Percentiles rank a stretch among this genome's conserved stretches.
phyloP scores from a whole-genome alignment of 306 rosid genomes.

The Quercus ilex region DNA sequence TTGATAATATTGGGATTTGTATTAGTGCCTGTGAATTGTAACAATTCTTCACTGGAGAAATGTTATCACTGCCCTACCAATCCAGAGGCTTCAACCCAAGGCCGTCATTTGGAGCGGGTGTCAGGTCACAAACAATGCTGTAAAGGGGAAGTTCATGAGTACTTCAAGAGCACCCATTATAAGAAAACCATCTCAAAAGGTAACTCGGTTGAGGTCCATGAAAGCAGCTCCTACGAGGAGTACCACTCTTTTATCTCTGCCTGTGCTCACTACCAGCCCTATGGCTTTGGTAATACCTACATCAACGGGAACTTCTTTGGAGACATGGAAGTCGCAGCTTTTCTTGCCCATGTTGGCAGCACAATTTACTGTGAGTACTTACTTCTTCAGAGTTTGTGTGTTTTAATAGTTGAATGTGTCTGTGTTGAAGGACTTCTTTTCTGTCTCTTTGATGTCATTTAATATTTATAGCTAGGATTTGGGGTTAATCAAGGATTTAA shows the following conservation, averaged over 20 bases:
- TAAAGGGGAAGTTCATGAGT: too few species aligned
- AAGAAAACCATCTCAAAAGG: constrained; percentile 48
- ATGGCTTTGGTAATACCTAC: constrained; percentile 62
- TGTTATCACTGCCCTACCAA: too few species aligned
- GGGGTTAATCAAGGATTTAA: too few species aligned
- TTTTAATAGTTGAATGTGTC: constrained; percentile 15
- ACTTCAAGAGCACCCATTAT: constrained; percentile 16
- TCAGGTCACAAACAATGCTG: background rate
- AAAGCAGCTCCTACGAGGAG: too few species aligned
- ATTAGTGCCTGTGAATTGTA: too few species aligned
- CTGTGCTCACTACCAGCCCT: too few species aligned
- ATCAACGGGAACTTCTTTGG: constrained; percentile 42
- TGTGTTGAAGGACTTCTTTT: background rate
- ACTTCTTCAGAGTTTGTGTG: constrained; percentile 52
- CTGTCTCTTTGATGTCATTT: background rate
- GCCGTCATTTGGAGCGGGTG: too few species aligned
- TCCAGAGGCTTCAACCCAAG: too few species aligned
- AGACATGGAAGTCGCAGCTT: constrained; percentile 90
- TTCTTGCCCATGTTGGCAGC: constrained; percentile 82
- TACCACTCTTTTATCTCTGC: too few species aligned
- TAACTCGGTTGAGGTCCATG: too few species aligned
- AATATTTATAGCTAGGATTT: too few species aligned
- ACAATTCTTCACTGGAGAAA: too few species aligned
- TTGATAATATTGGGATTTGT: background rate
- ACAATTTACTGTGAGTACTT: constrained; percentile 81